Conservation (phyloP, 2,329 filamentous ascomycete species). For the Colletotrichum liriopes region DNA sequence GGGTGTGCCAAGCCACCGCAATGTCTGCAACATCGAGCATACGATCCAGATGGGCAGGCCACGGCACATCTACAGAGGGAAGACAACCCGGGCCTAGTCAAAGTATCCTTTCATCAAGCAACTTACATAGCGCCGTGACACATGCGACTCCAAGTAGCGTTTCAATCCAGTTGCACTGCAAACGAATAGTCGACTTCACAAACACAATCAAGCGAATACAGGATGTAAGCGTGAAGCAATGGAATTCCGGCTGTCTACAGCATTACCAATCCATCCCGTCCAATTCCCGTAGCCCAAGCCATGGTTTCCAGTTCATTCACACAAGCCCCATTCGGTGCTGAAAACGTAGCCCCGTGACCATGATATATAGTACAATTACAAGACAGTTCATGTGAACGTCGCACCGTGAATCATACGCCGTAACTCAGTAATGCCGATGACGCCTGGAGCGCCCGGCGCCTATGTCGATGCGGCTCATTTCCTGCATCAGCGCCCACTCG, state of each 20-base stretch:
- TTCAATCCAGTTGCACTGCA: not conserved
- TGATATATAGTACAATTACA: slow-evolving; percentile 33
- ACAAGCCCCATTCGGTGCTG: slow-evolving; percentile 3
- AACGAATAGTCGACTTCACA: not conserved
- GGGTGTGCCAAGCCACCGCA: no score
- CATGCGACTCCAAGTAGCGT: no score
- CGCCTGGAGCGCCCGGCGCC: slow-evolving; percentile 72
- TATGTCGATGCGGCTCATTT: slow-evolving; percentile 79
- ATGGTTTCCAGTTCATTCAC: slow-evolving; percentile 15
- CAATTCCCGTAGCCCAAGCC: slow-evolving; percentile 24
- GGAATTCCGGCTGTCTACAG: slow-evolving; percentile 34
- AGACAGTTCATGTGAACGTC: slow-evolving; percentile 5
- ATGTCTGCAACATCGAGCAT: no score
- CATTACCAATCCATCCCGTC: slow-evolving; percentile 14
- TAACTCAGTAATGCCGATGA: slow-evolving; percentile 59
- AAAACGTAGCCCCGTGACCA: slow-evolving; percentile 26
- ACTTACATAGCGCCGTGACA: no score
- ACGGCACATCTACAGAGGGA: no score
- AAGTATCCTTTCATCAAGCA: no score
- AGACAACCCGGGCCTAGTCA: no score
- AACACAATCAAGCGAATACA: not conserved
- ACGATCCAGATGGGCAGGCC: no score
- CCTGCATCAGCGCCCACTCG: slow-evolving; percentile 76
- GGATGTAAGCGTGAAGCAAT: not conserved
- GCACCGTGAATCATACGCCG: slow-evolving; percentile 12